Conservation (phyloP, 176 grass and related monocot species). For the Cenchrus fungigraminus region DNA sequence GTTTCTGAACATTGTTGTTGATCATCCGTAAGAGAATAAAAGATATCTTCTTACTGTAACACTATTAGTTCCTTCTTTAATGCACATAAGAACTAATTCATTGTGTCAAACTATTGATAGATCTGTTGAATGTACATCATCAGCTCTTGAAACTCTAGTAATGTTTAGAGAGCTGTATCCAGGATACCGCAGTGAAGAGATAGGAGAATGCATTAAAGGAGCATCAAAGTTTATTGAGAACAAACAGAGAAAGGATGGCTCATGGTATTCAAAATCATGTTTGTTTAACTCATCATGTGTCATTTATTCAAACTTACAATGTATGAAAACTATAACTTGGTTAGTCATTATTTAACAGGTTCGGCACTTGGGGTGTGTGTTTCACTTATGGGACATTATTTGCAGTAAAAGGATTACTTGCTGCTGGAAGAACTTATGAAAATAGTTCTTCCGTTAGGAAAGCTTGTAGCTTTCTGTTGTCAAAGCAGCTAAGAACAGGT, state of each 20-base stretch:
- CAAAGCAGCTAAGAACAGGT: conserved; percentile 32
- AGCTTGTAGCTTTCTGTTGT: conserved; percentile 44
- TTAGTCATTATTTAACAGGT: conserved; percentile 26
- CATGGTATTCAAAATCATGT: conserved; percentile 35
- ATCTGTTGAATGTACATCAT: conserved; percentile 47
- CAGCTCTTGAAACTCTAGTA: conserved; percentile 33
- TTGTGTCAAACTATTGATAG: not conserved
- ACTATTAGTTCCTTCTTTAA: too few relatives aligned
- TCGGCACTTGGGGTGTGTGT: conserved; percentile 43
- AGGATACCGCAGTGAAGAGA: conserved; percentile 29
- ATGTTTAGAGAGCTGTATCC: conserved; percentile 40
- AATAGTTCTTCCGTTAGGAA: conserved; percentile 32
- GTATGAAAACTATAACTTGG: not conserved
- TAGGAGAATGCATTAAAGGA: conserved; percentile 33
- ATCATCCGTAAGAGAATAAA: conserved; percentile 26
- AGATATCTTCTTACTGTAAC: not conserved
- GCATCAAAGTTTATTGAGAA: conserved; percentile 33
- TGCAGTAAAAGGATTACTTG: conserved; percentile 33
- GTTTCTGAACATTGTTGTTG: conserved; percentile 29
- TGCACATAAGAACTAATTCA: not conserved
- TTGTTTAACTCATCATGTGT: not conserved
- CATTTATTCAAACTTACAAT: not conserved
- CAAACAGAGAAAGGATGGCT: conserved; percentile 34
- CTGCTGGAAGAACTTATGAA: conserved; percentile 41
- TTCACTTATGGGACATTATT: conserved; percentile 49